These are phyloP conservation scores for Antitrichia curtipendula DNA, from an alignment of 225 moss, liverwort and hornwort species.

Conservation along the genomic window DNA sequence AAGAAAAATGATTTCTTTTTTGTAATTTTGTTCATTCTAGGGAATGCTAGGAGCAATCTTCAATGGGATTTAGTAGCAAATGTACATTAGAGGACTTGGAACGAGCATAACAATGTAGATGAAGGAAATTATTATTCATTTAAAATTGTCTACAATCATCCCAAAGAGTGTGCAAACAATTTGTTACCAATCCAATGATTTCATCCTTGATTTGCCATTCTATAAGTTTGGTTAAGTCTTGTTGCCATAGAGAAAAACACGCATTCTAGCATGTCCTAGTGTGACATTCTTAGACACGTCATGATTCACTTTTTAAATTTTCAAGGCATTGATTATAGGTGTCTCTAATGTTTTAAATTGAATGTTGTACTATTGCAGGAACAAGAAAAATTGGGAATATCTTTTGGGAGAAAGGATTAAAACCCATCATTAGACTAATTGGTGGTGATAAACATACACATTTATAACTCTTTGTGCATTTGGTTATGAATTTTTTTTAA, in stretches of 20 bases:
- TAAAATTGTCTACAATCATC: not conserved
- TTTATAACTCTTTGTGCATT: not conserved
- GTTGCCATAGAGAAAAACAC: not conserved
- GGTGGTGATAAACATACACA: not conserved
- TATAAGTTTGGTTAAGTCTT: not conserved
- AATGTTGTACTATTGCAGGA: not conserved
- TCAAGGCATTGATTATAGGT: not conserved
- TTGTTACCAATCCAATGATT: not conserved
- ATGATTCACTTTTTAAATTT: not conserved
- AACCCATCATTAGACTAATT: not conserved
- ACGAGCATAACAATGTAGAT: not conserved
- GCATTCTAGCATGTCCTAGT: not conserved
- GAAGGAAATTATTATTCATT: not conserved
- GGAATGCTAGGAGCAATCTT: not conserved
- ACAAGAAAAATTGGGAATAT: not conserved
- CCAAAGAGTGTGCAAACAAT: not conserved
- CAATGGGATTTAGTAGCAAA: not conserved
- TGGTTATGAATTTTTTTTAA: not conserved
- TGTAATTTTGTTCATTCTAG: not conserved
- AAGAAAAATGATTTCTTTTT: not conserved
- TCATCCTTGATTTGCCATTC: not conserved
- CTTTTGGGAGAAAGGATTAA: accelerated
- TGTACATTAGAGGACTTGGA: not conserved
- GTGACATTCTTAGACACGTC: not conserved
- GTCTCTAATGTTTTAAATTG: not conserved